Conservation (phyloP, 768 basidiomycete genomes). For the Boletus vermiculosoides region DNA sequence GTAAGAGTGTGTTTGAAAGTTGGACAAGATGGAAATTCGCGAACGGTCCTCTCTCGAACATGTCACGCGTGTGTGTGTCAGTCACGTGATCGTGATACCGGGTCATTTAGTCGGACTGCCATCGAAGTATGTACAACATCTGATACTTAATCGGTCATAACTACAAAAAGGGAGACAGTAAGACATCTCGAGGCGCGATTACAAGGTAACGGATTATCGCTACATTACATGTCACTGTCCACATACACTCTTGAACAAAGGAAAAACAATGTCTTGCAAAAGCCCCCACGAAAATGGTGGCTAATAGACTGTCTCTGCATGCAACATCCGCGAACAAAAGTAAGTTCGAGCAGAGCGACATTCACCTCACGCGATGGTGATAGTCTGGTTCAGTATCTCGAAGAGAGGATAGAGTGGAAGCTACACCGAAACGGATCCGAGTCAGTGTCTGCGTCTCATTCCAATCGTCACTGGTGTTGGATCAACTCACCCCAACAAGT, state of each 20-base stretch:
- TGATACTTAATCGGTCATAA: too few species aligned
- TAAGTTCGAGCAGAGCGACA: background rate
- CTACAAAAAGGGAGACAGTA: too few species aligned
- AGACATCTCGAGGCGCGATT: background rate
- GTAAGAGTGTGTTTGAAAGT: background rate
- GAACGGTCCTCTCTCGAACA: slow-evolving; percentile 18
- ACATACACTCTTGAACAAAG: too few species aligned
- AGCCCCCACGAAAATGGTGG: too few species aligned
- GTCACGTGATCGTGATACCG: slow-evolving; percentile 31
- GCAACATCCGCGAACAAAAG: background rate
- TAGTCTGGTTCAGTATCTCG: slow-evolving; percentile 28
- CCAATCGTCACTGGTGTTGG: background rate
- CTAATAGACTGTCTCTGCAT: background rate
- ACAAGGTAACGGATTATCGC: background rate
- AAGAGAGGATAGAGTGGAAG: too few species aligned
- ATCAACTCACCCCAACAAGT: slow-evolving; percentile 41
- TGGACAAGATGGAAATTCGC: slow-evolving; percentile 25
- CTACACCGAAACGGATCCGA: slow-evolving; percentile 19
- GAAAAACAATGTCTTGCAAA: too few species aligned
- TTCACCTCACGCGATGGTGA: slow-evolving; percentile 20
- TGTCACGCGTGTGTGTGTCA: slow-evolving; percentile 20
- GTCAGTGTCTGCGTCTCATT: background rate
- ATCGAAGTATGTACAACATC: too few species aligned
- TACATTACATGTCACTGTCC: too few species aligned
- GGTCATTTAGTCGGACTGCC: too few species aligned